Base-by-base conservation (phyloP, 306 rosid genomes). In the Quercus mongolica region DNA sequence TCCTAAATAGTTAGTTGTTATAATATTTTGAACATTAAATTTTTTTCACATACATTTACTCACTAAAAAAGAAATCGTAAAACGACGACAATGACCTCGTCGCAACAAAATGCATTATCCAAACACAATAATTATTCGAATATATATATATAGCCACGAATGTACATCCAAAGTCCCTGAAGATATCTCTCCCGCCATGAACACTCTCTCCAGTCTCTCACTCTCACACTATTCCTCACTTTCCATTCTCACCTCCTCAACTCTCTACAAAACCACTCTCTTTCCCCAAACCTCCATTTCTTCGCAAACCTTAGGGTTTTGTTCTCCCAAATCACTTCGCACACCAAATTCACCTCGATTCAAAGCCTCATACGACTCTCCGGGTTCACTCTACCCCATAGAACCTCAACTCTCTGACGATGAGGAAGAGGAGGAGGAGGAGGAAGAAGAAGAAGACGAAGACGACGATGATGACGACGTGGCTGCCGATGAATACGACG, bases 181-280 rank as follows among this genome's bases (percentile, higher is more conserved):
- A 25, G 4, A 82, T 80, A 57, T 52, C 73, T 80, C 88, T 92
- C 97, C 97, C 98, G 98, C 98, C 97, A 92, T 92, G 87, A 89
- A 72, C 85, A 44, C 85, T 5, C 67, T 64, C 68, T 74, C 81
- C 46, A 52, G 82, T 82, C 86, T 79, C 81, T 51, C 79, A 4
- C 78, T 85, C 12, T 61, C 82, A 1, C 69, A 14, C 76, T 4
- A 54, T 58, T 73, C 81, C 49, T 56, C 83, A 35, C 82, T 77
- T 70, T n/a, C 71, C 64, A 14, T 57, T 38, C 41, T 62, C 71
- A 3, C 56, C 17, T 71, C 54, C 15, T 76, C 89, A 4, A 5
- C 73, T 8, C 57, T 41, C 12, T 41, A 76, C 77, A 20, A 30
- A 49, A 51, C 61, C 19, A 38, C 75, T 56, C 62, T 64, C 18